Percentiles rank a stretch among this genome's conserved stretches.
Evolutionary conservation across 805 yeast species (phyloP).

Genomic region (Ogataea methanolica): DNA sequence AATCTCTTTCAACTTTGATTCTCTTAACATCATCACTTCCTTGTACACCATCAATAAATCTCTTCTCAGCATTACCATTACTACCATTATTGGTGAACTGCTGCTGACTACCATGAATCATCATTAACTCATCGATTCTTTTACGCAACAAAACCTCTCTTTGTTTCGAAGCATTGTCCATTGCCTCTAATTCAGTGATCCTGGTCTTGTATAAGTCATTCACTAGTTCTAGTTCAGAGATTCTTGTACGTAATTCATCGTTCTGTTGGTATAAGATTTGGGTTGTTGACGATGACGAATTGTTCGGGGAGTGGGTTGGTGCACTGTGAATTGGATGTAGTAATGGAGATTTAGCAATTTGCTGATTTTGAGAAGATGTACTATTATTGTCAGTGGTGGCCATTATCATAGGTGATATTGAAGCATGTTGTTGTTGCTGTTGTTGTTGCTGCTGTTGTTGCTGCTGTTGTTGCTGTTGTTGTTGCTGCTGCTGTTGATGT

Average conservation of each 20-base stretch:
- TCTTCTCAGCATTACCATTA: constrained; percentile 2
- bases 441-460: background rate
- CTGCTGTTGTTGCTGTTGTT: constrained; percentile 3
- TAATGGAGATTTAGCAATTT: background rate
- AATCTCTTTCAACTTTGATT: constrained; percentile 14
- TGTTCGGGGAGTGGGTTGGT: background rate
- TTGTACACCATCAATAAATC: background rate
- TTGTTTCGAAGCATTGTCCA: constrained; percentile 51
- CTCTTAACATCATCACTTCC: constrained; percentile 13
- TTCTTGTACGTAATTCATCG: constrained; percentile 59
- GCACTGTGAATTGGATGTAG: too few relatives aligned
- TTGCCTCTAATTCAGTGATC: constrained; percentile 75
- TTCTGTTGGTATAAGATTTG: constrained; percentile 3
- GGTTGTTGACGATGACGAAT: constrained; percentile 4
- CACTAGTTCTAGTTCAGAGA: constrained; percentile 84
- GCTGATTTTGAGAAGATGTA: constrained; percentile 1
- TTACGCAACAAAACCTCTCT: constrained; percentile 45
- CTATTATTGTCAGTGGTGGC: background rate
- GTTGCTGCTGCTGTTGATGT: constrained; percentile 4
- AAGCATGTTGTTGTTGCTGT: constrained; percentile 1
- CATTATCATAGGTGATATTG: background rate
- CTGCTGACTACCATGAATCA: too few relatives aligned
- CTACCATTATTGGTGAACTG: background rate
- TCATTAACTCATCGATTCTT: constrained; percentile 40
- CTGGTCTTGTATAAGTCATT: constrained; percentile 83